These are phyloP conservation scores for Lepidium africanum DNA, from an alignment of 345 rosid genomes.

Conservation along the genomic window DNA sequence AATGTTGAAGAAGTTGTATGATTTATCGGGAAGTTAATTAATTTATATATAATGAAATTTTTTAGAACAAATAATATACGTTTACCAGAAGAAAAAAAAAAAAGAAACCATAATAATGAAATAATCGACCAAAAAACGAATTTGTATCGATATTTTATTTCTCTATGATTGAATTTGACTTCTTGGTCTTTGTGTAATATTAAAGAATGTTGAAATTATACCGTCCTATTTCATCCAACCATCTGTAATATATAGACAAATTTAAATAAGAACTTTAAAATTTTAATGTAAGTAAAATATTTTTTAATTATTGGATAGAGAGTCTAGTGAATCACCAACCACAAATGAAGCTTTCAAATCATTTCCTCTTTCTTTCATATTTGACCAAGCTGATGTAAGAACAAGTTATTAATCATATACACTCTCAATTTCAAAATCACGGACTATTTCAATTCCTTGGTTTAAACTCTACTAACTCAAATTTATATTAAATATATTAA, in stretches of 20 bases:
- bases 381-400: slow-evolving; percentile 12
- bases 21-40: not conserved
- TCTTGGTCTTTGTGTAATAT: not conserved
- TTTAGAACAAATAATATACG: too few species aligned
- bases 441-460: slow-evolving; percentile 13
- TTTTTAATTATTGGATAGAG: not conserved
- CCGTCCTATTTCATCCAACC: slow-evolving; percentile 7
- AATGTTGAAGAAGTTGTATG: not conserved
- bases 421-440: slow-evolving; percentile 11
- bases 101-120: not conserved
- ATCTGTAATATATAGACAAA: not conserved
- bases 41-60: too few species aligned
- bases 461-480: not conserved
- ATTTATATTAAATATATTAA: not conserved
- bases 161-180: slow-evolving; percentile 5
- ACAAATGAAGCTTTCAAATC: not conserved
- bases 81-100: not conserved
- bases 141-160: not conserved
- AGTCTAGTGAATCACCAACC: slow-evolving; percentile 14
- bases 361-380: slow-evolving; percentile 13
- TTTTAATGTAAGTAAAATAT: not conserved
- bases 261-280: not conserved
- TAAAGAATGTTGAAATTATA: not conserved
- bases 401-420: slow-evolving; percentile 8
- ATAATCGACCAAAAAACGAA: not conserved